Conservation (phyloP, 192 early-diverging fungal species). For the Ramicandelaber brevisporus region DNA sequence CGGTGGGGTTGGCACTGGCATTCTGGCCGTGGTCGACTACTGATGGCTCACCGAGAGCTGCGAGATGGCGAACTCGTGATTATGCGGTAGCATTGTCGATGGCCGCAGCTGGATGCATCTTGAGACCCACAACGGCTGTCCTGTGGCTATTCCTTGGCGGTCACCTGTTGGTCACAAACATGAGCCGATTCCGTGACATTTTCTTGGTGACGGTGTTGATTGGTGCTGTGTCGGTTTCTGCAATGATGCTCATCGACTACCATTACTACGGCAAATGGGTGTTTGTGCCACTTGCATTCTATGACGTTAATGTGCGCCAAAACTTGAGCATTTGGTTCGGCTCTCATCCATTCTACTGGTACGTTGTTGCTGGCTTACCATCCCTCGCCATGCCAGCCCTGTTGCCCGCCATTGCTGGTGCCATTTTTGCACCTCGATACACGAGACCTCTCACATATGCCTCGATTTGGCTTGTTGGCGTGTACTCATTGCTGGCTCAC, state of each 20-base stretch:
- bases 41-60: conserved; percentile 3
- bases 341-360: conserved; percentile 76
- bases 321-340: conserved; percentile 78
- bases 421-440: conserved; percentile 16
- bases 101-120: conserved; percentile 57
- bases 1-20: conserved; percentile 50
- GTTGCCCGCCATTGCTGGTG: conserved; percentile 35
- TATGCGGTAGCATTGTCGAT: conserved; percentile 24
- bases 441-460: too few relatives aligned
- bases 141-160: conserved; percentile 62
- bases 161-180: too few relatives aligned
- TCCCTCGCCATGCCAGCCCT: conserved; percentile 47
- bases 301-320: conserved; percentile 54
- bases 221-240: conserved; percentile 14
- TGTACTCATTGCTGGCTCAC: conserved; percentile 61
- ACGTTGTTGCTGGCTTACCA: conserved; percentile 58
- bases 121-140: conserved; percentile 70
- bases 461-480: too few relatives aligned
- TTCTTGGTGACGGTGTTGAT: conserved; percentile 1
- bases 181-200: too few relatives aligned
- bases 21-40: conserved; percentile 54
- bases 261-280: conserved; percentile 43
- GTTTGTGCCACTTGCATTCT: conserved; percentile 52
- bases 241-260: conserved; percentile 31
- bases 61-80: too few relatives aligned